Percentiles rank a stretch among this genome's conserved stretches.
These are phyloP conservation scores for Coemansia sp. DNA, from an alignment of 192 early-diverging fungal genomes.

Conservation along the genomic window DNA sequence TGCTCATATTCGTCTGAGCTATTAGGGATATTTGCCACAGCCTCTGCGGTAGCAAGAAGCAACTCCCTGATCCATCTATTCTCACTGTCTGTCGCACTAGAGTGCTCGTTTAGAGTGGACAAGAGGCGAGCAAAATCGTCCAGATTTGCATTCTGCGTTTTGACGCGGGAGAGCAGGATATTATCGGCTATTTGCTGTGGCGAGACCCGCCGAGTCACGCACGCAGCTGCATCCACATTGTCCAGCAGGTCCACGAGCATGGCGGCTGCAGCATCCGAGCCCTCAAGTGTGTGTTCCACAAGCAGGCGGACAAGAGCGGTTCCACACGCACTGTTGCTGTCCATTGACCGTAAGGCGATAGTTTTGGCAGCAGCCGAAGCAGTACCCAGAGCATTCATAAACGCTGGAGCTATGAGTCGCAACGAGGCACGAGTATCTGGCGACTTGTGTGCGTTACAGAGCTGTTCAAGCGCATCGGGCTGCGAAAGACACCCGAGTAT, in stretches of 20 bases:
- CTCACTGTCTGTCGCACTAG: neutral
- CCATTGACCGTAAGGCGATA: neutral
- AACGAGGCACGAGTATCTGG: constrained; percentile 32
- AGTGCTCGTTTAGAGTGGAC: neutral
- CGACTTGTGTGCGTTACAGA: constrained; percentile 8
- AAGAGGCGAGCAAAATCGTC: constrained; percentile 10
- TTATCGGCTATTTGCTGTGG: neutral
- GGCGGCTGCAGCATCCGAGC: constrained; percentile 10
- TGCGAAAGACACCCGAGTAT: neutral
- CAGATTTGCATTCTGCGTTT: neutral
- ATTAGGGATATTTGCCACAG: neutral
- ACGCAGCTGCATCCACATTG: constrained; percentile 7
- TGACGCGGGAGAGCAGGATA: constrained; percentile 11
- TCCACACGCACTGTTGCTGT: neutral
- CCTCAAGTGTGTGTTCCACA: neutral
- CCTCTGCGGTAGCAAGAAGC: neutral
- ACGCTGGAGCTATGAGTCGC: constrained; percentile 32
- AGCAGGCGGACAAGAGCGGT: constrained; percentile 14
- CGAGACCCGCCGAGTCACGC: neutral
- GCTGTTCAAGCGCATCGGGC: neutral
- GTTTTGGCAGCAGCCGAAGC: neutral
- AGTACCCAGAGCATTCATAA: constrained; percentile 20
- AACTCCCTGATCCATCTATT: neutral
- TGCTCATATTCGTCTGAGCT: neutral
- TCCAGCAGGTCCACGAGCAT: constrained; percentile 23